A percentile compares a stretch with the other conserved stretches of the same genome.
Conservation (phyloP, 1,139 yeast genomes). For the Hanseniaspora uvarum region DNA sequence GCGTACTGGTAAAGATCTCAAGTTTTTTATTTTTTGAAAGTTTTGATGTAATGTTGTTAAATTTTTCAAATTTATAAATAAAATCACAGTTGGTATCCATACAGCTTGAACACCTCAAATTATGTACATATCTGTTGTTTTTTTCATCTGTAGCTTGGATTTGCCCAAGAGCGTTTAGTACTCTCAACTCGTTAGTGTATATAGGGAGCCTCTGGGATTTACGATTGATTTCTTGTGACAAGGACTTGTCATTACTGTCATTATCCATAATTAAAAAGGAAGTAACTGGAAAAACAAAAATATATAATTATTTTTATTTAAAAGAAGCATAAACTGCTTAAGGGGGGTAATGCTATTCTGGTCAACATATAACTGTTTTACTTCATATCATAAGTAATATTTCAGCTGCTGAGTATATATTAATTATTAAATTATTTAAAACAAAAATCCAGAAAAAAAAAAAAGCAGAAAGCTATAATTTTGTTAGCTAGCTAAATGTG, state of each 20-base stretch:
- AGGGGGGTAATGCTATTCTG: too few relatives aligned
- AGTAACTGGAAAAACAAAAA: too few relatives aligned
- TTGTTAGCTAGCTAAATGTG: background rate
- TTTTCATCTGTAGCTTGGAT: background rate
- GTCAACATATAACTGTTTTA: too few relatives aligned
- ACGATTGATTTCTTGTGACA: background rate
- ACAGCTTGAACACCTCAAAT: background rate
- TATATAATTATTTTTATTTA: too few relatives aligned
- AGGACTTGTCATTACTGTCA: background rate
- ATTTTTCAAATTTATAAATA: background rate
- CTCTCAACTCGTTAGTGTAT: background rate
- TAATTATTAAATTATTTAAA: too few relatives aligned
- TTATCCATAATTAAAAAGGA: background rate
- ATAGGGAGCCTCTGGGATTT: background rate
- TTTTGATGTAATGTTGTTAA: background rate
- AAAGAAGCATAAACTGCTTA: background rate
- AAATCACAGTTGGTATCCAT: background rate
- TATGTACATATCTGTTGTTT: background rate
- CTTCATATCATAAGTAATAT: too few relatives aligned
- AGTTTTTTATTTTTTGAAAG: background rate
- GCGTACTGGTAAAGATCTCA: background rate
- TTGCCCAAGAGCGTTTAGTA: background rate
- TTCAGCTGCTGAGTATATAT: too few relatives aligned
- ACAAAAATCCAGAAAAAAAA: background rate
- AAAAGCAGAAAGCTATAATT: too few relatives aligned